A percentile compares a stretch with the other conserved stretches of the same genome.
Evolutionary conservation across 331 rosid genomes (phyloP).

Genomic region (Pyracantha coccinea): DNA sequence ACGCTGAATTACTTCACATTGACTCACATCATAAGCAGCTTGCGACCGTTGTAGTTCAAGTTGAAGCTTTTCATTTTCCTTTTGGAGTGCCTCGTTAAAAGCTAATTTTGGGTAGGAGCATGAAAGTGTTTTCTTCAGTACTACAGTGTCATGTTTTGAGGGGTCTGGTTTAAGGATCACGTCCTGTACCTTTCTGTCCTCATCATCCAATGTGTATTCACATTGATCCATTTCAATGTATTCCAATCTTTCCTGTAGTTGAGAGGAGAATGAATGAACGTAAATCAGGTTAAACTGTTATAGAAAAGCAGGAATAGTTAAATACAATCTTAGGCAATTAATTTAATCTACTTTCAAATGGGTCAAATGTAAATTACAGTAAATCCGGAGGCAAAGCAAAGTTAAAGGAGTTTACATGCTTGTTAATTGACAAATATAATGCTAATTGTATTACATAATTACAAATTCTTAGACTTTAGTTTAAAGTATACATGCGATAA

Average conservation of each 20-base stretch:
- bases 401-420: background rate
- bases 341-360: background rate
- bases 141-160: slow-evolving; percentile 47
- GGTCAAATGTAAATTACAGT: background rate
- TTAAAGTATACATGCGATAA: background rate
- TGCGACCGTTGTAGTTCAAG: slow-evolving; percentile 83
- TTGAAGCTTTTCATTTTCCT: slow-evolving; percentile 88
- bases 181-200: slow-evolving; percentile 67
- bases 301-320: background rate
- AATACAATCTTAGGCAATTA: background rate
- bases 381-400: slow-evolving; percentile 3
- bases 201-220: slow-evolving; percentile 94
- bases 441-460: background rate
- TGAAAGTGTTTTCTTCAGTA: slow-evolving; percentile 86
- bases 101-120: slow-evolving; percentile 84
- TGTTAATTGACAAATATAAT: background rate
- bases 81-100: slow-evolving; percentile 64
- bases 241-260: slow-evolving; percentile 80
- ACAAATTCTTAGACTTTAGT: background rate
- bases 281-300: slow-evolving; percentile 4
- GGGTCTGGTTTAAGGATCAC: slow-evolving; percentile 90
- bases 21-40: slow-evolving; percentile 62
- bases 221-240: slow-evolving; percentile 79
- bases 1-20: slow-evolving; percentile 91
- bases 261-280: slow-evolving; percentile 7